Evolutionary conservation across 257 asterid genomes (phyloP), one percentile per base, ranked within the genome.

Genomic region (Eucommia ulmoides): DNA sequence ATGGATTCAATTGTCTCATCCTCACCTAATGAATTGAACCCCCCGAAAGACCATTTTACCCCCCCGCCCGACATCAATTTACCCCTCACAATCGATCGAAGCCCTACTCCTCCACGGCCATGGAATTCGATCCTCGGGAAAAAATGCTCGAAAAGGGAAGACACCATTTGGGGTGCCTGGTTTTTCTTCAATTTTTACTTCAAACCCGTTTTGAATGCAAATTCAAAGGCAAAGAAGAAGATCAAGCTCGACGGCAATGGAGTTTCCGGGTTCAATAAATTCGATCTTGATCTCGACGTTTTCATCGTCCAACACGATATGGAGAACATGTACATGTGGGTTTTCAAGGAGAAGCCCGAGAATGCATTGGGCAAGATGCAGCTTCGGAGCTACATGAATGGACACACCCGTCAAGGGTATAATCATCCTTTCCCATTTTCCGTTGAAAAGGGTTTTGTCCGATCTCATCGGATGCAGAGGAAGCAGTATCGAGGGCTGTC

Each of bases 321-420:
- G 97, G 97, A 88, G 83, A 88, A 88, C 45, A 74, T 88, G 87
- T 88, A 88, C 74, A 88, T 88, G 97, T 88, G 97, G 97, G 89
- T 74, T 29, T 88, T 88, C 66, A 88, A 88, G 64, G 95, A 80
- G 51, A 73, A 81, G 57, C 97, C 97, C 0, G 94, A 84, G 52
- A 80, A 84, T 53, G 91, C 97, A 18, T 54, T 88, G 15, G 97
- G 97, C 11, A 88, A 88, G 69, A 88, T 88, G 97, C 97, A 88
- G 69, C 93, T 88, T 15, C 61, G 97, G 52, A 88, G 97, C 65
- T 88, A 70, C 29, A 88, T 88, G 97, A 88, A 88, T 1, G 97
- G 97, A 29, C 95, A 88, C 75, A 81, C 94, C 48, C 95, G 97
- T 26, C 95, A 77, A 58, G 97, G 97, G 0, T 95, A n/a, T n/a